A percentile compares a stretch with the other conserved stretches of the same genome.
Evolutionary conservation across 805 yeast genomes (phyloP).

Genomic region (Candida ortonii): DNA sequence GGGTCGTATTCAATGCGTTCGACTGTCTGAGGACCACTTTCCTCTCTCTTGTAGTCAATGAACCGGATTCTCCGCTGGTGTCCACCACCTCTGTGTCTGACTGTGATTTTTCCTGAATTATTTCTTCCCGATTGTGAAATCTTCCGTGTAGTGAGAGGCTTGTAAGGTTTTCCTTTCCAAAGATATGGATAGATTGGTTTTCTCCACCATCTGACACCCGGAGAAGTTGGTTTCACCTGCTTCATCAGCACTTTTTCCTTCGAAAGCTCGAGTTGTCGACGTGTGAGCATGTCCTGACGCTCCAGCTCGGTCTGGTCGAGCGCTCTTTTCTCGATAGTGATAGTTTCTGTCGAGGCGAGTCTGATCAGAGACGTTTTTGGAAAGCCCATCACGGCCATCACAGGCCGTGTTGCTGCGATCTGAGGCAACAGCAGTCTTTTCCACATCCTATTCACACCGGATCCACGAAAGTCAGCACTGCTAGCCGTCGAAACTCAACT

Average conservation of each 20-base stretch:
- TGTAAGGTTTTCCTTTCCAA: slow-evolving; percentile 80
- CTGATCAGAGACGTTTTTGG: no score
- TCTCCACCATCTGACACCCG: slow-evolving; percentile 85
- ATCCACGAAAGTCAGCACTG: no score
- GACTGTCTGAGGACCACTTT: slow-evolving; percentile 73
- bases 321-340: slow-evolving; percentile 33
- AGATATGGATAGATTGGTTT: slow-evolving; percentile 84
- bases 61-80: slow-evolving; percentile 83
- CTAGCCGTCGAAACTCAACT: no score
- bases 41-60: slow-evolving; percentile 69
- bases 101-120: slow-evolving; percentile 80
- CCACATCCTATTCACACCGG: no score
- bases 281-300: slow-evolving; percentile 67
- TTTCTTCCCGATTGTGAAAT: slow-evolving; percentile 85
- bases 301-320: slow-evolving; percentile 69
- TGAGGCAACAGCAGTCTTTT: no score
- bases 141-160: slow-evolving; percentile 69
- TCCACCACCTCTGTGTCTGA: slow-evolving; percentile 97
- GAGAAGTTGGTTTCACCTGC: slow-evolving; percentile 75
- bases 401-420: no score
- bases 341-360: slow-evolving; percentile 23
- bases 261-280: slow-evolving; percentile 69
- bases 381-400: no score
- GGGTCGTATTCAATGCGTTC: slow-evolving; percentile 94
- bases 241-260: slow-evolving; percentile 70